phyloP scores from a whole-genome alignment of 257 asterid genomes.

The Echites panduratus region DNA sequence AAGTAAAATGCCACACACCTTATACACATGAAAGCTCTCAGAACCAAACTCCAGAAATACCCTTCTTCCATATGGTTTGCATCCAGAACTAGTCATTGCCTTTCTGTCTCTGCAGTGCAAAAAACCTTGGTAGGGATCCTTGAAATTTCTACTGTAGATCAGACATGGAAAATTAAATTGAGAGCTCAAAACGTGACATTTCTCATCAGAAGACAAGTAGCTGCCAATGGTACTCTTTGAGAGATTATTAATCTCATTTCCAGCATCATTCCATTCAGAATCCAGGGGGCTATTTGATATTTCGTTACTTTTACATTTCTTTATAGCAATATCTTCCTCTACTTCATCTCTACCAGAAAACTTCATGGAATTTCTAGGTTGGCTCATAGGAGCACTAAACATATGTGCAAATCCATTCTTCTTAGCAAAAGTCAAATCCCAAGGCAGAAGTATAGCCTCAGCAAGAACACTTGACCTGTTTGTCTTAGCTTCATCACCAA shows the following conservation, averaged over 20 bases:
- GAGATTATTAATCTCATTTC: slow-evolving; percentile 20
- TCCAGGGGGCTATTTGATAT: slow-evolving; percentile 20
- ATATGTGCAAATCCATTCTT: slow-evolving; percentile 29
- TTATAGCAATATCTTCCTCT: slow-evolving; percentile 18
- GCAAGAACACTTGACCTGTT: slow-evolving; percentile 52
- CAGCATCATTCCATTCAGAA: slow-evolving; percentile 22
- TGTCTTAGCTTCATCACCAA: slow-evolving; percentile 37
- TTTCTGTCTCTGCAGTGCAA: slow-evolving; percentile 35
- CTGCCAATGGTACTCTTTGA: slow-evolving; percentile 17
- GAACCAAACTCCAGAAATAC: slow-evolving; percentile 60
- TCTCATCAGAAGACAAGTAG: slow-evolving; percentile 19
- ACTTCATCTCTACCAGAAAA: slow-evolving; percentile 17
- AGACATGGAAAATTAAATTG: slow-evolving; percentile 43
- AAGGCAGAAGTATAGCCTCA: slow-evolving; percentile 71
- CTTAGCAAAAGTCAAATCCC: slow-evolving; percentile 63
- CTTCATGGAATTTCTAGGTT: slow-evolving; percentile 23
- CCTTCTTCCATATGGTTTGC: slow-evolving; percentile 36
- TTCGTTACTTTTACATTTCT: slow-evolving; percentile 48
- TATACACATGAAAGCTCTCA: slow-evolving; percentile 43
- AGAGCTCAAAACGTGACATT: slow-evolving; percentile 18
- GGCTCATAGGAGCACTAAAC: slow-evolving; percentile 21
- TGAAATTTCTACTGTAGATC: slow-evolving; percentile 32
- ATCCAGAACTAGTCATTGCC: slow-evolving; percentile 31
- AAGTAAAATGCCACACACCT: slow-evolving; percentile 38
- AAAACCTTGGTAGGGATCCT: slow-evolving; percentile 32